Conservation (phyloP, 1,284 basidiomycete species). For the Rhodotorula sp. region DNA sequence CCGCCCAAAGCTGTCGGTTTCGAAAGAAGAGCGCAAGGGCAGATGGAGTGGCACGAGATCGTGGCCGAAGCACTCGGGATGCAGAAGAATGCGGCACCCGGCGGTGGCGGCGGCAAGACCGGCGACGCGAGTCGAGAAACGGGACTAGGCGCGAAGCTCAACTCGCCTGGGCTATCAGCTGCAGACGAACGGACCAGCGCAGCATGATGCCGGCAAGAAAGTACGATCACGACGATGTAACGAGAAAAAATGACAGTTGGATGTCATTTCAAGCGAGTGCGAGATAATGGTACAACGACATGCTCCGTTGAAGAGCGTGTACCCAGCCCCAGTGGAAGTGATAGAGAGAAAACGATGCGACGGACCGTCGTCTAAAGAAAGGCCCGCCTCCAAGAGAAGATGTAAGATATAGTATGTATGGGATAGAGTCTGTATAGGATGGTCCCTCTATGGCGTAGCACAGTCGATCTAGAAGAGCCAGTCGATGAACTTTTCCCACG, state of each 20-base stretch:
- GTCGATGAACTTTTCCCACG: slow-evolving; percentile 24
- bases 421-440: too few species aligned
- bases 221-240: not conserved
- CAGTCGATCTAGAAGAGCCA: slow-evolving; percentile 26
- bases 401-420: not conserved
- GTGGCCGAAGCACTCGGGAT: slow-evolving; percentile 14
- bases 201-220: not conserved
- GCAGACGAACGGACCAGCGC: not conserved
- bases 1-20: slow-evolving; percentile 1
- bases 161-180: not conserved
- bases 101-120: not conserved
- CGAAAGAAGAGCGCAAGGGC: slow-evolving; percentile 16
- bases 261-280: not conserved
- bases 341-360: not conserved
- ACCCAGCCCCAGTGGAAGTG: not conserved
- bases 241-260: slow-evolving; percentile 1
- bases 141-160: not conserved
- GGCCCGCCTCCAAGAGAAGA: not conserved
- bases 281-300: slow-evolving; percentile 5
- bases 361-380: too few species aligned
- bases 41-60: slow-evolving; percentile 33
- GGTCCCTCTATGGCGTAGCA: not conserved
- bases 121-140: not conserved
- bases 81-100: not conserved
- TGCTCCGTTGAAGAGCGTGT: slow-evolving; percentile 6